Evolutionary conservation across 169 alveolate genomes (phyloP).

Genomic region (Eimeria praecox): DNA sequence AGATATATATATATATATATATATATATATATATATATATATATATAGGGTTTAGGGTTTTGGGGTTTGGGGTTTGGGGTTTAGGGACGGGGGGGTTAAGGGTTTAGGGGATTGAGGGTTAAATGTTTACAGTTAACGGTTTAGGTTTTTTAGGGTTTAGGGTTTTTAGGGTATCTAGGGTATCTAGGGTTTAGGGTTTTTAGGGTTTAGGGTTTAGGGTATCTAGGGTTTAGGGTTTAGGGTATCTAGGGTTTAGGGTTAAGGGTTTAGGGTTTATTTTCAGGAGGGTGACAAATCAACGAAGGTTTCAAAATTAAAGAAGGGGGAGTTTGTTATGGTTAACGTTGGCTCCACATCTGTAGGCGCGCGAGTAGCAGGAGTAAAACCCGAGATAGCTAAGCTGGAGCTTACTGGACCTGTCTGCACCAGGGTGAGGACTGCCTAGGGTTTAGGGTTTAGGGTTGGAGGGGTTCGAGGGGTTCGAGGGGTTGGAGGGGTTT

Average conservation of each 20-base stretch:
- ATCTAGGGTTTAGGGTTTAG: constrained; percentile 1
- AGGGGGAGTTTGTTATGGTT: constrained; percentile 98
- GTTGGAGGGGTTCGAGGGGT: too few relatives aligned
- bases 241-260: constrained; percentile 8
- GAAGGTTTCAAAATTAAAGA: constrained; percentile 97
- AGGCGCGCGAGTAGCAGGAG: constrained; percentile 97
- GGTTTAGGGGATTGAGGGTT: neutral
- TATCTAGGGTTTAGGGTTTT: constrained; percentile 24
- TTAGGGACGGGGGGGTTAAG: neutral
- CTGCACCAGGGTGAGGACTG: constrained; percentile 90
- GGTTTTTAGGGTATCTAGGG: neutral
- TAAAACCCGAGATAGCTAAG: constrained; percentile 94
- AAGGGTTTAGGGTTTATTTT: neutral
- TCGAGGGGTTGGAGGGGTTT: too few relatives aligned
- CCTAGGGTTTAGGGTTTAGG: constrained; percentile 30
- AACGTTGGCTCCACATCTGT: constrained; percentile 98
- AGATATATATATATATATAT: neutral
- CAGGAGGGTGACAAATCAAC: constrained; percentile 92
- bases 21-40: neutral
- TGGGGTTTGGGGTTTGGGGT: neutral
- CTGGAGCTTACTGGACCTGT: constrained; percentile 95
- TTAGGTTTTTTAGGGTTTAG: neutral
- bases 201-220: neutral
- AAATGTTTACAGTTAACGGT: neutral
- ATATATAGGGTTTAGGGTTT: neutral